These are phyloP conservation scores for Calonectria ilicicola DNA, from an alignment of 2,329 filamentous ascomycete species.

Conservation along the genomic window DNA sequence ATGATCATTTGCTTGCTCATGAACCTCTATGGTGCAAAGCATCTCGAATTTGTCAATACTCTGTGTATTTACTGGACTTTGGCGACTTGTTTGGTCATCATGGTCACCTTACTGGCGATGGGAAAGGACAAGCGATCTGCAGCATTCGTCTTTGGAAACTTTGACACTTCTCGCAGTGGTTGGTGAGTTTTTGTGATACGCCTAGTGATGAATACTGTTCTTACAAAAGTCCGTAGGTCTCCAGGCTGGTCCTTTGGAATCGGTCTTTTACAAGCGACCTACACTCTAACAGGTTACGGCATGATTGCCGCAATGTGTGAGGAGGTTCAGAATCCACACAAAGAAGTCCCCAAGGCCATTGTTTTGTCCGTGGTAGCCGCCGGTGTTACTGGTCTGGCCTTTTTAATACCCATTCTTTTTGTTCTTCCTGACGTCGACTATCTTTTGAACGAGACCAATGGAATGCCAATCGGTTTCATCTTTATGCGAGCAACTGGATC, in stretches of 20 bases:
- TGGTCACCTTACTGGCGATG: conserved; percentile 75
- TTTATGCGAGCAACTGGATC: conserved; percentile 83
- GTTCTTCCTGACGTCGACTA: conserved; percentile 75
- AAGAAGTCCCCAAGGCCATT: conserved; percentile 76
- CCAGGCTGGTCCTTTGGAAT: neutral
- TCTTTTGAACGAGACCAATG: conserved; percentile 75
- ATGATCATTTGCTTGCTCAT: conserved; percentile 73
- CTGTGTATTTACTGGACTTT: conserved; percentile 80
- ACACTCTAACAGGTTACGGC: conserved; percentile 60
- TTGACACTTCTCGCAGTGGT: conserved; percentile 75
- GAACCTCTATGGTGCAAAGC: conserved; percentile 70
- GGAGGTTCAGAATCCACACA: conserved; percentile 70
- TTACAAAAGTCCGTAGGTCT: neutral
- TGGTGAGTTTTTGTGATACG: conserved; percentile 55
- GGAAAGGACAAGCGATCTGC: conserved; percentile 72
- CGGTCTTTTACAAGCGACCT: conserved; percentile 49
- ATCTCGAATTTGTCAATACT: conserved; percentile 77
- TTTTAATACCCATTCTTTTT: conserved; percentile 81
- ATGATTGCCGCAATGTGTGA: conserved; percentile 67
- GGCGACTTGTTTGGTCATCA: conserved; percentile 75
- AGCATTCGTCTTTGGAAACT: conserved; percentile 74
- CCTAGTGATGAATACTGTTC: too few relatives aligned
- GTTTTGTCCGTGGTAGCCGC: conserved; percentile 74
- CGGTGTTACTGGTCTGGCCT: conserved; percentile 70
- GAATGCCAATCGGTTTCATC: conserved; percentile 79